Conservation (phyloP, 1,284 basidiomycete genomes). For the Cutaneotrichosporon cavernicola region DNA sequence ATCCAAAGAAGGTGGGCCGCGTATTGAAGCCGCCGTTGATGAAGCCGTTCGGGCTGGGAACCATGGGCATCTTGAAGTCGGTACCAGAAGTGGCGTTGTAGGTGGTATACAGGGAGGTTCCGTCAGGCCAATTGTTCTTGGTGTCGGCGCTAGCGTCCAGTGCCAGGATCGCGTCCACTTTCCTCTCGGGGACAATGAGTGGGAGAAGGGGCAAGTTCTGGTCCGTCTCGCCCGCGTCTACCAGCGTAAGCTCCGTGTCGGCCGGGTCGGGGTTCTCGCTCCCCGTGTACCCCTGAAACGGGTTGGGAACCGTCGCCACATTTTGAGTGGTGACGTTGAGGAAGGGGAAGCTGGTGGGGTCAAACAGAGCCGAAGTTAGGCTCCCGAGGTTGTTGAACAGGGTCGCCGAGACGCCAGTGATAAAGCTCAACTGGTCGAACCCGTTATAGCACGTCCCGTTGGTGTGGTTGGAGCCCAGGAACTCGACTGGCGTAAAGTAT, state of each 20-base stretch:
- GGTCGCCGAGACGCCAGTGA: conserved; percentile 52
- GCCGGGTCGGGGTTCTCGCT: neutral
- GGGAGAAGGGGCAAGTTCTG: conserved; percentile 58
- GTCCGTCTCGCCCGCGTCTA: conserved; percentile 56
- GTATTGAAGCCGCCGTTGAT: conserved; percentile 58
- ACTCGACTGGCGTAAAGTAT: conserved; percentile 47
- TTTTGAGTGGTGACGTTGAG: conserved; percentile 47
- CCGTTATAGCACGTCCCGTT: conserved; percentile 50
- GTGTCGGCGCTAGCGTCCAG: conserved; percentile 58
- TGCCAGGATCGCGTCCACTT: conserved; percentile 57
- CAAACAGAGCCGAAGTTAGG: conserved; percentile 8
- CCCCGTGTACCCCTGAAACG: conserved; percentile 44
- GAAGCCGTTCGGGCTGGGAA: conserved; percentile 55
- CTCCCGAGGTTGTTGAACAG: conserved; percentile 41
- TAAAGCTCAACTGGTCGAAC: conserved; percentile 51
- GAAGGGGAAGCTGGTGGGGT: conserved; percentile 29
- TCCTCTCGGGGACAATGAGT: conserved; percentile 55
- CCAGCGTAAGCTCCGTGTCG: conserved; percentile 47
- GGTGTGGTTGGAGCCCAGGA: conserved; percentile 46
- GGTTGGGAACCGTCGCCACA: conserved; percentile 53
- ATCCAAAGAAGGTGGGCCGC: conserved; percentile 54
- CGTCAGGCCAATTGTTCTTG: conserved; percentile 56
- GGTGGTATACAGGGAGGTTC: conserved; percentile 50
- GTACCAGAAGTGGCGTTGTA: conserved; percentile 36
- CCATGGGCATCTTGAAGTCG: conserved; percentile 50